Conservation (phyloP, 2,329 filamentous ascomycete species). For the Fusarium nanum region DNA sequence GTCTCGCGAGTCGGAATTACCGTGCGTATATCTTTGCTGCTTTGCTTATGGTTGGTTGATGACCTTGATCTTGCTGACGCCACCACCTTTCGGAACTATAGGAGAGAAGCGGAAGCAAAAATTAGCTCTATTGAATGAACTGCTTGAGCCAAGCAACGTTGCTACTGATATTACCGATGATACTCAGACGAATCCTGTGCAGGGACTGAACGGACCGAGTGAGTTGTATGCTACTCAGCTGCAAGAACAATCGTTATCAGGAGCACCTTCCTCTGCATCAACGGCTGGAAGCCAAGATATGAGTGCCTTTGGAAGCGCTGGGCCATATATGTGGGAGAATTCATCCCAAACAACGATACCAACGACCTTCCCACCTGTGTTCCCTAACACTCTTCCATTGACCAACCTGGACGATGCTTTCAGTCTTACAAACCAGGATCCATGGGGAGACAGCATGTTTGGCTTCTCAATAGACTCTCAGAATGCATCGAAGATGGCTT, state of each 20-base stretch:
- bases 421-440: neutral
- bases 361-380: neutral
- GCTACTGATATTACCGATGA: neutral
- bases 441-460: neutral
- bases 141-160: slow-evolving; percentile 48
- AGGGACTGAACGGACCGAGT: neutral
- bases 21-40: slow-evolving; percentile 45
- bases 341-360: neutral
- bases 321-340: neutral
- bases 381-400: neutral
- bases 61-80: slow-evolving; percentile 24
- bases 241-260: neutral
- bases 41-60: slow-evolving; percentile 19
- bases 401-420: neutral
- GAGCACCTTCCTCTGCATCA: neutral
- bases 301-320: neutral
- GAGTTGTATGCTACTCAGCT: neutral
- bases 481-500: neutral
- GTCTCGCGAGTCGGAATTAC: slow-evolving; percentile 46
- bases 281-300: neutral
- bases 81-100: slow-evolving; percentile 31
- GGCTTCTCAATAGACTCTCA: neutral
- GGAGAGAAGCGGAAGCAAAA: slow-evolving; percentile 59
- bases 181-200: neutral
- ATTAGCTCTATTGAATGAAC: slow-evolving; percentile 54